These are phyloP conservation scores for Ophiosphaerella herpotricha DNA, from an alignment of 2,329 filamentous ascomycete genomes.

Conservation along the genomic window DNA sequence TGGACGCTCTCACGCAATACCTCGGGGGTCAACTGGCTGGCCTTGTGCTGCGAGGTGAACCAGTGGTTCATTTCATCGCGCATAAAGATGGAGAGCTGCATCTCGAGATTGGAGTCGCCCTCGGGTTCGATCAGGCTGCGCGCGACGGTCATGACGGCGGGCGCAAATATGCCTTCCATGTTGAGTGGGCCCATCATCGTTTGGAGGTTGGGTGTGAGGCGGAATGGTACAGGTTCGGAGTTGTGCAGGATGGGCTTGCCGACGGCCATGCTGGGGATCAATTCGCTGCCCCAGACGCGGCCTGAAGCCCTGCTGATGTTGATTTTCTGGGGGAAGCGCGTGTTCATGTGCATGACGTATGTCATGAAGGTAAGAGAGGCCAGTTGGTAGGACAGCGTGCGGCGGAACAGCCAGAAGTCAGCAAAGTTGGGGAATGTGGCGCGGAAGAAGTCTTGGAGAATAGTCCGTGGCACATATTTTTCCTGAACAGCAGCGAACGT, in stretches of 20 bases:
- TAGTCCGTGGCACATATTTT: constrained; percentile 82
- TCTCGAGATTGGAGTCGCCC: constrained; percentile 73
- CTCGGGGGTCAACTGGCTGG: constrained; percentile 57
- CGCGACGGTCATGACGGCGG: constrained; percentile 93
- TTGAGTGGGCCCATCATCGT: constrained; percentile 94
- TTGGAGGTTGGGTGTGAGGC: constrained; percentile 93
- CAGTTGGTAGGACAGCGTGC: constrained; percentile 94
- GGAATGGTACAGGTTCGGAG: constrained; percentile 94
- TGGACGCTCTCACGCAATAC: constrained; percentile 80
- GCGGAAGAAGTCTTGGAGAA: constrained; percentile 89
- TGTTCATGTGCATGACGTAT: constrained; percentile 96
- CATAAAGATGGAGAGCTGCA: constrained; percentile 92
- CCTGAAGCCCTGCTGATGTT: constrained; percentile 85
- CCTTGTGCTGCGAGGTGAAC: constrained; percentile 80
- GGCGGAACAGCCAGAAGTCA: constrained; percentile 98
- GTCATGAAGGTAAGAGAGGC: constrained; percentile 97
- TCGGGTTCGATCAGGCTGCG: constrained; percentile 85
- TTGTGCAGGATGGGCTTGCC: constrained; percentile 91
- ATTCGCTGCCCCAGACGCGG: constrained; percentile 94
- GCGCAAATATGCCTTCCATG: constrained; percentile 95
- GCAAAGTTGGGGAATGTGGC: constrained; percentile 83
- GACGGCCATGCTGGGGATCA: constrained; percentile 86
- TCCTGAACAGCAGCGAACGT: constrained; percentile 95
- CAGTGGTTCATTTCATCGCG: constrained; percentile 98
- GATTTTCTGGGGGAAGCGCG: constrained; percentile 94